Percentiles rank a stretch among this genome's conserved stretches.
phyloP scores from a whole-genome alignment of 768 basidiomycete genomes.

The Porphyrellus cyaneotinctus region DNA sequence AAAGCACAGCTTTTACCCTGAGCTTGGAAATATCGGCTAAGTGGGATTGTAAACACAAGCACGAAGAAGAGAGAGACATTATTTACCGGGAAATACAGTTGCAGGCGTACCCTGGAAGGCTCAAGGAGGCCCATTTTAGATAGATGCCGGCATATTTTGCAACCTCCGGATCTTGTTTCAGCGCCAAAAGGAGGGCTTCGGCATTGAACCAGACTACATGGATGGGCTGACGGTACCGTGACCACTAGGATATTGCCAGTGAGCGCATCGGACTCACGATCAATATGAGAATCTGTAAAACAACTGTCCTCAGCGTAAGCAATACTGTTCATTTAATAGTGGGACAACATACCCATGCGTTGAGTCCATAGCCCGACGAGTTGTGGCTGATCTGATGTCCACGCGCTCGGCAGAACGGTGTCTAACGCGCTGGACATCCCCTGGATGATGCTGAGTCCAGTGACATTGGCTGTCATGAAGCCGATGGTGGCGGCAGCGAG shows the following conservation, averaged over 20 bases:
- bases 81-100: constrained; percentile 47
- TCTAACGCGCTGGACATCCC: constrained; percentile 86
- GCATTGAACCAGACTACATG: constrained; percentile 76
- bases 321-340: neutral
- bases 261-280: constrained; percentile 44
- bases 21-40: constrained; percentile 59
- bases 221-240: constrained; percentile 40
- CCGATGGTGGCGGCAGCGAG: constrained; percentile 79
- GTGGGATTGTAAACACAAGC: constrained; percentile 48
- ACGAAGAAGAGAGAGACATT: constrained; percentile 10
- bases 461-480: constrained; percentile 68
- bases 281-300: constrained; percentile 30
- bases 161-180: constrained; percentile 79
- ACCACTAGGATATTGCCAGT: neutral
- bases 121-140: constrained; percentile 63
- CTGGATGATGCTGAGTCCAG: constrained; percentile 61
- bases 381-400: constrained; percentile 82
- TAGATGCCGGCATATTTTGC: constrained; percentile 72
- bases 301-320: constrained; percentile 6
- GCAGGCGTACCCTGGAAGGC: constrained; percentile 69
- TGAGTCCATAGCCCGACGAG: constrained; percentile 90
- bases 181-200: constrained; percentile 66
- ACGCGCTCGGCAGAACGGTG: constrained; percentile 90
- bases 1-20: constrained; percentile 55
- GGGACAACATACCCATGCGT: constrained; percentile 60